Percentiles rank a stretch among this genome's conserved stretches.
Evolutionary conservation across 805 yeast species (phyloP).

Genomic region (Ogataea nitratoaversa): DNA sequence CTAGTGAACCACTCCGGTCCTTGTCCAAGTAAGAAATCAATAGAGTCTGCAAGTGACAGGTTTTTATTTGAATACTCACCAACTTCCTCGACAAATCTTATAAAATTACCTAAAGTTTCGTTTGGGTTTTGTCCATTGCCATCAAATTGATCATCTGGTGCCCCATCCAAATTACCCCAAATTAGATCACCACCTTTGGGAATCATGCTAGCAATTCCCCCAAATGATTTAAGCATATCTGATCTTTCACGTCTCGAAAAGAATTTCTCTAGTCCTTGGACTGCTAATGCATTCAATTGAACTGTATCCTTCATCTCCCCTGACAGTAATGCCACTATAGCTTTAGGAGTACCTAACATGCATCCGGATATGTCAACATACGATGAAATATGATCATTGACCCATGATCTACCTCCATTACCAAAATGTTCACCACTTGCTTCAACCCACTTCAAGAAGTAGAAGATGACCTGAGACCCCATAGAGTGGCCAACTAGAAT

Average conservation of each 20-base stretch:
- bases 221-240: slow-evolving; percentile 80
- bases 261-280: slow-evolving; percentile 91
- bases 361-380: slow-evolving; percentile 87
- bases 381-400: slow-evolving; percentile 76
- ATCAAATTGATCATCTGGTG: slow-evolving; percentile 62
- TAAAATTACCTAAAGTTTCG: slow-evolving; percentile 65
- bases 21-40: slow-evolving; percentile 57
- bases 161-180: slow-evolving; percentile 72
- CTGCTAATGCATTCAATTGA: slow-evolving; percentile 86
- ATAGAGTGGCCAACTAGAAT: slow-evolving; percentile 89
- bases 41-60: slow-evolving; percentile 61
- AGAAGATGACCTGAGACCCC: slow-evolving; percentile 90
- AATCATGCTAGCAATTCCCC: slow-evolving; percentile 93
- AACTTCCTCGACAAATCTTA: slow-evolving; percentile 50
- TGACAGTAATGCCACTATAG: slow-evolving; percentile 84
- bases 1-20: slow-evolving; percentile 75
- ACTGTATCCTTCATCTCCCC: slow-evolving; percentile 99
- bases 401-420: slow-evolving; percentile 90
- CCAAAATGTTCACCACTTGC: slow-evolving; percentile 79
- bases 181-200: slow-evolving; percentile 91
- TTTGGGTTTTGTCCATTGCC: slow-evolving; percentile 16
- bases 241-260: slow-evolving; percentile 86
- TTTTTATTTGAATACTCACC: slow-evolving; percentile 45
- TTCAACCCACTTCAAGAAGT: slow-evolving; percentile 95
- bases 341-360: slow-evolving; percentile 90